Base-by-base conservation (phyloP, 2,329 filamentous ascomycete genomes). In the Aspergillus candidus region DNA sequence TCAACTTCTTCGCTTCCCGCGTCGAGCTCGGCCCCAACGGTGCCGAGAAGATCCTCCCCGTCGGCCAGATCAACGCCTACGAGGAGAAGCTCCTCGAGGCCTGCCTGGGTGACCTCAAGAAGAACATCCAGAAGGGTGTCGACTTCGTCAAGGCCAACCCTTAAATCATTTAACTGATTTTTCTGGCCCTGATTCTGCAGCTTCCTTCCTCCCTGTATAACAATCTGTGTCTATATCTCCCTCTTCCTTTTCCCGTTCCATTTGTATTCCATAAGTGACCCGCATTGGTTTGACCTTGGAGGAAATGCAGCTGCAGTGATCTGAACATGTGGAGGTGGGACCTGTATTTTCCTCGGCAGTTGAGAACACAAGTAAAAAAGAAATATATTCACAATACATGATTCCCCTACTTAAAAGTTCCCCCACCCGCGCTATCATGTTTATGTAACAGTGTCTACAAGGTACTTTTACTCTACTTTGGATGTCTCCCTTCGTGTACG, bases 21-120 rank as follows among this genome's bases (percentile, higher is more conserved):
- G 87, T 98, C 67, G 88, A 95, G 79, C 87, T 98, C 65, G 93
- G 93, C 75, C 89, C 90, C 70, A 85, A 91, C 70, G 93, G 93
- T 77, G 91, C 94, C 56, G 83, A 93, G 80, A 86, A 94, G 82
- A 91, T 97, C 71, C 79, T 85, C 70, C 83, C 86, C 61, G 75
- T 98, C 60, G 93, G 93, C 72, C 78, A 86, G 72, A 67, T 97
- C 67, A 87, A 88, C 65, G 80, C 82, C 61, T 76, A 82, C 71
- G 93, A 98, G 84, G 76, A 94, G 82, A 83, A 84, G 73, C 83
- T 98, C 60, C 75, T 98, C 62, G 86, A 94, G 65, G 87, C 82
- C 63, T 86, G 82, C 79, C 76, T 97, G 58, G 75, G 69, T 61
- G 93, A 70, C 56, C 57, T 75, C 46, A 73, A 72, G 65, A 70